A percentile compares a stretch with the other conserved stretches of the same genome.
These are phyloP conservation scores for Spinacia oleracea DNA, from an alignment of 179 eudicot species.

Conservation along the genomic window DNA sequence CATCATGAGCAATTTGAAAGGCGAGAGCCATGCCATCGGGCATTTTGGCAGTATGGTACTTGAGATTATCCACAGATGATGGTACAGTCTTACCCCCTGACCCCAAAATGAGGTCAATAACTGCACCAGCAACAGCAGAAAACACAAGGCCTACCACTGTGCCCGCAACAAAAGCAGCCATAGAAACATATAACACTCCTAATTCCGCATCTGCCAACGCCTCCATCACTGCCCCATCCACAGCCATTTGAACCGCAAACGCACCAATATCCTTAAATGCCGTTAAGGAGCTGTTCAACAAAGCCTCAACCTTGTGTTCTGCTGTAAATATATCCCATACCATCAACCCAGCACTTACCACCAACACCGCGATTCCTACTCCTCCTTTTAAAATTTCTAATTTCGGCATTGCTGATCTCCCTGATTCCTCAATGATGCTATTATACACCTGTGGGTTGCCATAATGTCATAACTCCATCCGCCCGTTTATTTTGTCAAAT, in stretches of 20 bases:
- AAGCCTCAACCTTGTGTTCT: conserved; percentile 1
- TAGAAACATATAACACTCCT: neutral
- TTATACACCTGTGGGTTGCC: neutral
- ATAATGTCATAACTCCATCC: no score
- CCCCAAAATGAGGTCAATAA: neutral
- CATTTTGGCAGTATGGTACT: neutral
- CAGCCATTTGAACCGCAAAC: neutral
- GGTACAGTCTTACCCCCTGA: neutral
- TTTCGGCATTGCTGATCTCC: neutral
- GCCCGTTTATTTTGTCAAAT: no score
- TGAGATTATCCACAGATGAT: neutral
- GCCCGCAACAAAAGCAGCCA: neutral
- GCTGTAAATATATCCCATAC: conserved; percentile 19
- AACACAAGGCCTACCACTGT: neutral
- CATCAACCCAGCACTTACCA: neutral
- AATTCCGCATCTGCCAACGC: neutral
- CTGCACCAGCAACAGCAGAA: neutral
- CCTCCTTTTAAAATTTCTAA: no score
- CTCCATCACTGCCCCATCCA: neutral
- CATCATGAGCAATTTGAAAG: neutral
- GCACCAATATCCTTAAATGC: neutral
- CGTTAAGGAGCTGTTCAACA: neutral
- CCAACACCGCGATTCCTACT: neutral
- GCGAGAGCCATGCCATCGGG: neutral
- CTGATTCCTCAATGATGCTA: neutral